Evolutionary conservation across 257 asterid species (phyloP), one percentile per base, ranked within the genome.

Genomic region (Anisodus acutangulus): DNA sequence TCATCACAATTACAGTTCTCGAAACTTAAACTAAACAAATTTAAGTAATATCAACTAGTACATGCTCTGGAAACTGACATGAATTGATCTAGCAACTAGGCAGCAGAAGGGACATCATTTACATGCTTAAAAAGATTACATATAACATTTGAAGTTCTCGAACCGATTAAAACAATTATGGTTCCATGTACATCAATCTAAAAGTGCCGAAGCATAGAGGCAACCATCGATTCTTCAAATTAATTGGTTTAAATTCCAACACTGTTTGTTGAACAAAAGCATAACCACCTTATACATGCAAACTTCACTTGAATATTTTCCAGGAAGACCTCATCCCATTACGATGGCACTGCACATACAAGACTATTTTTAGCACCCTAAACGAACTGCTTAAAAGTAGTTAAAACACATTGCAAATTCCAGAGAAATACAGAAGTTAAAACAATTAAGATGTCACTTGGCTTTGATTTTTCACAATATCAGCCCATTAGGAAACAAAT

Each of bases 281-380:
- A 53, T 12, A 54, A 12, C 69, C 26, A 3, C 67, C 76, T 37
- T 41, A 39, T 51, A 55, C 26, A 15, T 57, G 54, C 67, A 22
- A n/a, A 16, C 54, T 19, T 79, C 26, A 79, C 68, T 4, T 68
- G 78, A 68, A 68, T 68, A 68, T 39, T 39, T 26, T 35, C 82
- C 19, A 59, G 19, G 64, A 37, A 9, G 72, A 8, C 13, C 82
- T 31, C 58, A 37, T 41, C 15, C 31, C 70, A 12, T 54, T 80
- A 80, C 12, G 83, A 80, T 80, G 83, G 83, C 83, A 80, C 83
- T 80, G 83, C 83, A 59, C 31, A 37, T 13, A 67, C 35, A 41
- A 69, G 54, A 69, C 53, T 39, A 69, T 69, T 68, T 69, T 39
- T 5, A 41, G 31, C 53, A 69, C 35, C 53, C 22, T 39, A 69